A percentile compares a stretch with the other conserved stretches of the same genome.
phyloP scores from a whole-genome alignment of 169 alveolate genomes.

The Eimeria maxima region DNA sequence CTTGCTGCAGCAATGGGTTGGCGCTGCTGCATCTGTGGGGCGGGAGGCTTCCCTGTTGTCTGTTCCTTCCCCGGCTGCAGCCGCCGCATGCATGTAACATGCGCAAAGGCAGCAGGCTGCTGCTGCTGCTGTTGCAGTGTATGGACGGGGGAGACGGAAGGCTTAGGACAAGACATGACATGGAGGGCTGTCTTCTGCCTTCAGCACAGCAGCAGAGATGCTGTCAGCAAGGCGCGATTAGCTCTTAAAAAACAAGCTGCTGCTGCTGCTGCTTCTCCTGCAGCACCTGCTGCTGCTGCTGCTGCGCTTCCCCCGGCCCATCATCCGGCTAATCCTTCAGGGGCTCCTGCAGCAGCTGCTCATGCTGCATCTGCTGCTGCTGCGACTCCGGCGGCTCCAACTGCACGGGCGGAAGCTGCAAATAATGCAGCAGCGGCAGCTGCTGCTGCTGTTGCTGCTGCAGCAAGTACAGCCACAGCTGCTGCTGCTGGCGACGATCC shows the following conservation, averaged over 20 bases:
- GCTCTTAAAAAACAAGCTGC: constrained; percentile 1
- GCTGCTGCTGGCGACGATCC: neutral
- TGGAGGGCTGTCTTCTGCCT: constrained; percentile 83
- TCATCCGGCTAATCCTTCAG: neutral
- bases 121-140: constrained; percentile 70
- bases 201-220: constrained; percentile 46
- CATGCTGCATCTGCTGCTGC: neutral
- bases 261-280: neutral
- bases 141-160: constrained; percentile 64
- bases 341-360: neutral
- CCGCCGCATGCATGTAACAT: constrained; percentile 77
- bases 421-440: neutral
- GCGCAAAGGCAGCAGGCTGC: constrained; percentile 77
- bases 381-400: neutral
- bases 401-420: constrained; percentile 28
- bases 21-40: constrained; percentile 63
- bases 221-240: constrained; percentile 1
- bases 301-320: neutral
- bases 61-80: constrained; percentile 78
- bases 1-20: constrained; percentile 72
- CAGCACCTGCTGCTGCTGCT: neutral
- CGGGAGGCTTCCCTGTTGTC: constrained; percentile 77
- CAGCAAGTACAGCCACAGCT: neutral
- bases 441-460: constrained; percentile 53
- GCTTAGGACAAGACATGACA: constrained; percentile 21